Evolutionary conservation across 805 yeast species (phyloP), one percentile per base, ranked within the genome.

Genomic region (Barnettozyma pratensis): DNA sequence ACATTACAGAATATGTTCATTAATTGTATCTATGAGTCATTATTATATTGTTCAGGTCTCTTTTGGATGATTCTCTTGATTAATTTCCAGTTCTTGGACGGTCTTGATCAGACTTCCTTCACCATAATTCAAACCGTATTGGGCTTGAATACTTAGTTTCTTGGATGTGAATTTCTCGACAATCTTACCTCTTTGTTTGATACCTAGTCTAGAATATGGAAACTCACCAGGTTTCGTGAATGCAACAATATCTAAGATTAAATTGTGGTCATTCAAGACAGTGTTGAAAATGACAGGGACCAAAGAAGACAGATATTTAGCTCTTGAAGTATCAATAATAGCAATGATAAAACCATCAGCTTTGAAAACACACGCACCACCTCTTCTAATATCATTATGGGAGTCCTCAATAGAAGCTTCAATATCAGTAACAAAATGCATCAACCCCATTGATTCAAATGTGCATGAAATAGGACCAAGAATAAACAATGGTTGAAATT

Each of bases 381-480:
- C 72, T n/a, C 63, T 54, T 19, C 57, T 57, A 27, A 81, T 72
- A n/a, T 70, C 66, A 11, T 67, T 51, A 53, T 78, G 79, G 5
- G 74, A 66, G 42, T 71, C 61, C 62, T 81, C 82, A 43, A 91
- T 72, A 48, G 94, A 75, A 50, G 72, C 51, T 67, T 82, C 99
- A 47, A 94, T 77, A 64, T 94, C 99, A 27, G 73, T 68, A 1
- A 95, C 95, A 72, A 94, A 92, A 64, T 89, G 96, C 58, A 87
- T 90, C 59, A 94, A 70, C 0, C 99, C 99, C 71, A 87, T 74
- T 3, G 85, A 83, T 63, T 94, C 99, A 66, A 94, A 83, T 0
- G 98, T 90, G 54, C 86, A 92, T 6, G 87, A 79, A 38, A 94
- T 83, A 44, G 81, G 75, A 0, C 99, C 98, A 42, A 94, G 65